These are phyloP conservation scores for Fusarium xyrophilum DNA, from an alignment of 2,329 filamentous ascomycete genomes.

Conservation along the genomic window DNA sequence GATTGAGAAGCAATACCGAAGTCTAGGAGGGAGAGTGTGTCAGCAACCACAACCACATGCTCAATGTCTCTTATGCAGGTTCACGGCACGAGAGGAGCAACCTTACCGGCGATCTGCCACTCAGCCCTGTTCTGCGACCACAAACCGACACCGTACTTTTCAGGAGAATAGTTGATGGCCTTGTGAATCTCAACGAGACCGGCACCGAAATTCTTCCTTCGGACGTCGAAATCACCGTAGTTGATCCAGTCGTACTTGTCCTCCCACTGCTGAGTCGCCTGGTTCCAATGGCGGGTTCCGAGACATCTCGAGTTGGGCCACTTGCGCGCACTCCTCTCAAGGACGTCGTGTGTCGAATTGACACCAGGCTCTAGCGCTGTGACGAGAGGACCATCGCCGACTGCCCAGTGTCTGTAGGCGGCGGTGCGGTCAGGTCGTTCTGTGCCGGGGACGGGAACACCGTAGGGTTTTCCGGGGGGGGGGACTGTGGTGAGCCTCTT, in stretches of 20 bases:
- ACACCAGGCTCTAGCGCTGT: conserved; percentile 74
- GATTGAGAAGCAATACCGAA: conserved; percentile 86
- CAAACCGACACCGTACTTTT: conserved; percentile 77
- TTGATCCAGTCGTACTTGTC: conserved; percentile 83
- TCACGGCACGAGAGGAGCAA: conserved; percentile 1
- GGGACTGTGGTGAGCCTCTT: conserved; percentile 67
- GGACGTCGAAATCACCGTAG: conserved; percentile 78
- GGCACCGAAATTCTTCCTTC: conserved; percentile 83
- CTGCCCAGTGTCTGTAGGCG: conserved; percentile 85
- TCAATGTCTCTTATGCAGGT: conserved; percentile 3
- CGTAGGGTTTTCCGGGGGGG: conserved; percentile 78
- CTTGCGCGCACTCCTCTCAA: conserved; percentile 71
- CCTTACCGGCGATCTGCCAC: conserved; percentile 80
- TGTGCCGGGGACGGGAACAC: conserved; percentile 76
- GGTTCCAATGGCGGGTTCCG: conserved; percentile 81
- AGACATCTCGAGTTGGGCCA: conserved; percentile 75
- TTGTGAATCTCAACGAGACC: conserved; percentile 85
- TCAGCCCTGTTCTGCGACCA: conserved; percentile 88
- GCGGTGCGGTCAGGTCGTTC: conserved; percentile 74
- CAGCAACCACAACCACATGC: conserved; percentile 8
- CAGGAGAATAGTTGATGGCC: conserved; percentile 66
- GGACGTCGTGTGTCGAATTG: conserved; percentile 79
- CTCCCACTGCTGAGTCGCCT: conserved; percentile 72
- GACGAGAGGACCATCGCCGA: conserved; percentile 73
- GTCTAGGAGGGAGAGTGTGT: conserved; percentile 59